Evolutionary conservation across 371 early-diverging fungal genomes (phyloP), one percentile per base, ranked within the genome.

Genomic region (Zychaea mexicana): DNA sequence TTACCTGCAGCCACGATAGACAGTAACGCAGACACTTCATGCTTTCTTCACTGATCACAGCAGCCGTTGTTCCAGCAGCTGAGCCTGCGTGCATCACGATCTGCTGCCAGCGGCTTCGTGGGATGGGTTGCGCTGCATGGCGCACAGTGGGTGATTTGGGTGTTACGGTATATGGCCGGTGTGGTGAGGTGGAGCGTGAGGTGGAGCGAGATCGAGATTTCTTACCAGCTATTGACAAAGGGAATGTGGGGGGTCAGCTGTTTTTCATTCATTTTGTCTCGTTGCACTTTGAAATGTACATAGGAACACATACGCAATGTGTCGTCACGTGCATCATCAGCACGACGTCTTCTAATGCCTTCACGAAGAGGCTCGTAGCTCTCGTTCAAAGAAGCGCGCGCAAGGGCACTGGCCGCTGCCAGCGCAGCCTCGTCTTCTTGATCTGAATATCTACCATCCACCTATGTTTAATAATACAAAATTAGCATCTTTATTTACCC

Each of bases 1-100:
- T 49, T 76, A 86, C 86, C 76, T 87, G 84, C 10, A 94, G 77
- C 94, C 94, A 94, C 67, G 85, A 86, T 9, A 92, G 76, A 67
- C 94, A 94, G 69, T 92, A 94, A 47, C 84, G 81, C 24, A 93
- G 73, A 64, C 91, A 83, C 66, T 86, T 85, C 86, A 93, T 85
- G 65, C 89, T 88, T 71, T 93, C 92, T 67, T 92, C 91, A 64
- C 90, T 90, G 19, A 92, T 79, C 3, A 90, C 85, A 33, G 92
- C 89, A 9, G 92, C 91, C 22, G 85, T 88, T 7, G 89, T 87
- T 24, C 88, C 86, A 9, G 89, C 85, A 47, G 90, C 88, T 15
- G 88, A 78, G 12, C 88, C 83, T 21, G 88, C 86, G 36, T 88
- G 84, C 61, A 92, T 76, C 2, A 92, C 89, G 32, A 94, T 75